A percentile compares a stretch with the other conserved stretches of the same genome.
Evolutionary conservation across 441 rosid genomes (phyloP).

Genomic region (Syzygium malaccense): DNA sequence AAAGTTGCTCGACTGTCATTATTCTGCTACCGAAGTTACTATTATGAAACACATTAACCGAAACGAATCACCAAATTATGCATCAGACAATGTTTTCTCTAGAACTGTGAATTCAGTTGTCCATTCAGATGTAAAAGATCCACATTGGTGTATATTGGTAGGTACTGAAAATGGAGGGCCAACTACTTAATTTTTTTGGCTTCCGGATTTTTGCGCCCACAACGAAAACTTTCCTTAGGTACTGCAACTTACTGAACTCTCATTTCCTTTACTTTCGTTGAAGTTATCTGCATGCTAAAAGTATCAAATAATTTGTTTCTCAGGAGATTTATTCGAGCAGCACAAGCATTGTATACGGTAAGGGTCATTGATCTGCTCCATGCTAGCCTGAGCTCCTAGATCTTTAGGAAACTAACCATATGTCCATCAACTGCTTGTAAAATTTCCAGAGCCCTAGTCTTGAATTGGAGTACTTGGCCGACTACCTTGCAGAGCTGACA

Average conservation of each 20-base stretch:
- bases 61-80: neutral
- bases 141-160: slow-evolving; percentile 3
- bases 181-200: slow-evolving; percentile 34
- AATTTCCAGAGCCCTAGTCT: slow-evolving; percentile 43
- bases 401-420: slow-evolving; percentile 5
- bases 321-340: slow-evolving; percentile 72
- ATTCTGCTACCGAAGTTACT: neutral
- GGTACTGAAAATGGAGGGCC: slow-evolving; percentile 54
- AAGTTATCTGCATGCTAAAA: slow-evolving; percentile 1
- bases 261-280: neutral
- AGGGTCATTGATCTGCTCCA: neutral
- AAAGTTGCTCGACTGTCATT: neutral
- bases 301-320: slow-evolving; percentile 5
- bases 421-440: neutral
- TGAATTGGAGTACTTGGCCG: slow-evolving; percentile 52
- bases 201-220: slow-evolving; percentile 51
- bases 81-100: neutral
- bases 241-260: neutral
- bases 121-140: neutral
- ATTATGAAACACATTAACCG: neutral
- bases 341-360: slow-evolving; percentile 54
- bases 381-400: neutral
- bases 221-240: slow-evolving; percentile 59
- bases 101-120: neutral
- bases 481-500: slow-evolving; percentile 57